Evolutionary conservation across 768 basidiomycete genomes (phyloP).

Genomic region (Panus rudis): DNA sequence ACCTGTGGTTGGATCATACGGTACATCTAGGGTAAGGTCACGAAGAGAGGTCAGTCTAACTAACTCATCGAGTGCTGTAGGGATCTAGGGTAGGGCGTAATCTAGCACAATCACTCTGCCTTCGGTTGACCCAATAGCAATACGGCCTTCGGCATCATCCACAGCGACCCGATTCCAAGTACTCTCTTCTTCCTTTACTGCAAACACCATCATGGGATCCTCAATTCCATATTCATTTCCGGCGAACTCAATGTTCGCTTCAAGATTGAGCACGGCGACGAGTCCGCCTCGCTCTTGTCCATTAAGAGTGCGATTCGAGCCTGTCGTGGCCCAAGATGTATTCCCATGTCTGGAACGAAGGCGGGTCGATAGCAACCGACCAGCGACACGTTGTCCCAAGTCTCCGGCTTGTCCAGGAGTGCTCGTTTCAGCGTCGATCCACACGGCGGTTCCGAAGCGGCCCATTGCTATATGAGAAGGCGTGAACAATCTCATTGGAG

Average conservation of each 20-base stretch:
- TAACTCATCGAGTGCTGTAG: no score
- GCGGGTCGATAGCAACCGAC: constrained; percentile 21
- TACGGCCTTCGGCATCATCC: constrained; percentile 30
- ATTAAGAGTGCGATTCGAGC: no score
- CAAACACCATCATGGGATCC: constrained; percentile 37
- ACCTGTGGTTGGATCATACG: no score
- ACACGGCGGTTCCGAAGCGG: constrained; percentile 53
- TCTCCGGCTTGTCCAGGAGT: constrained; percentile 22
- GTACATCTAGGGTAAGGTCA: no score
- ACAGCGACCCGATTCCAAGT: constrained; percentile 40
- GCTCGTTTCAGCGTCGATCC: constrained; percentile 60
- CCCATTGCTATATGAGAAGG: constrained; percentile 50
- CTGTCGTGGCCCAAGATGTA: no score
- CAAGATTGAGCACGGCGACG: no score
- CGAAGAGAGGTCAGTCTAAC: no score
- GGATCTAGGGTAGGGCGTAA: no score
- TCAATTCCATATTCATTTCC: constrained; percentile 21
- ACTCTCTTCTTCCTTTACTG: constrained; percentile 37
- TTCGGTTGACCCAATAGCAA: constrained; percentile 29
- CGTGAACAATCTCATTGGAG: constrained; percentile 47
- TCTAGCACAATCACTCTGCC: constrained; percentile 47
- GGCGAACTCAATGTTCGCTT: constrained; percentile 6
- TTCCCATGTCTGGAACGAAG: no score
- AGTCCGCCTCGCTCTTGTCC: not conserved
- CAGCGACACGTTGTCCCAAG: constrained; percentile 55